phyloP scores from a whole-genome alignment of 208 protist genomes.

The Acanthamoeba lenticulata region DNA sequence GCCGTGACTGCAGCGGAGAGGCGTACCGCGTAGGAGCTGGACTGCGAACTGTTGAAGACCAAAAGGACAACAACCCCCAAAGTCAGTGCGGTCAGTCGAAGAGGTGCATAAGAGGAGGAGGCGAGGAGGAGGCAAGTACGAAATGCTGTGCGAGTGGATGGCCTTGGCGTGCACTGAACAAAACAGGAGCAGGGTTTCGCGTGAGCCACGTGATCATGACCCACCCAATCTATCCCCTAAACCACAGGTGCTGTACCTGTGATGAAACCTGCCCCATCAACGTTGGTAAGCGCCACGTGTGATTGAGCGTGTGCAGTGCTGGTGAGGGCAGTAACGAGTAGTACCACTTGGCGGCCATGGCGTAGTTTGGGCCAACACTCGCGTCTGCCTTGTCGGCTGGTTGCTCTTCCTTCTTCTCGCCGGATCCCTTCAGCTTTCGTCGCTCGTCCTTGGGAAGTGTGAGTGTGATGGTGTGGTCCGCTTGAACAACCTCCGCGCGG shows the following conservation, averaged over 20 bases:
- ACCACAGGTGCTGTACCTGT: no score
- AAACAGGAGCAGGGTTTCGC: neutral
- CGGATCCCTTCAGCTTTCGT: neutral
- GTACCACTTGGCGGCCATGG: constrained; percentile 14
- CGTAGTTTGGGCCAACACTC: neutral
- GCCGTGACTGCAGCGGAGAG: neutral
- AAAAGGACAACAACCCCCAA: neutral
- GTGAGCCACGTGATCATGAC: no score
- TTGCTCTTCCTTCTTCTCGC: neutral
- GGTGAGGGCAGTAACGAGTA: neutral
- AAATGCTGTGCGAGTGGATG: constrained; percentile 27
- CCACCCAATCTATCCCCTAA: no score
- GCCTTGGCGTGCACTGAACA: neutral
- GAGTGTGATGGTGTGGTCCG: neutral
- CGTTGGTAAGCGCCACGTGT: neutral
- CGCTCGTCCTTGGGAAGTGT: neutral
- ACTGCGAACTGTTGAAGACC: neutral
- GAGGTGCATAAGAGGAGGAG: neutral
- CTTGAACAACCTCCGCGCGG: neutral
- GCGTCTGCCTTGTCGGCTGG: neutral
- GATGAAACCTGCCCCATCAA: neutral
- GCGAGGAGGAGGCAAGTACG: neutral
- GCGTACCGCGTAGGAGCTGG: neutral
- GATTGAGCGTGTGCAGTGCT: neutral
- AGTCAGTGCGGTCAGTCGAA: neutral